Evolutionary conservation across 176 grass and related monocot genomes (phyloP).

Genomic region (Oryza brachyantha): DNA sequence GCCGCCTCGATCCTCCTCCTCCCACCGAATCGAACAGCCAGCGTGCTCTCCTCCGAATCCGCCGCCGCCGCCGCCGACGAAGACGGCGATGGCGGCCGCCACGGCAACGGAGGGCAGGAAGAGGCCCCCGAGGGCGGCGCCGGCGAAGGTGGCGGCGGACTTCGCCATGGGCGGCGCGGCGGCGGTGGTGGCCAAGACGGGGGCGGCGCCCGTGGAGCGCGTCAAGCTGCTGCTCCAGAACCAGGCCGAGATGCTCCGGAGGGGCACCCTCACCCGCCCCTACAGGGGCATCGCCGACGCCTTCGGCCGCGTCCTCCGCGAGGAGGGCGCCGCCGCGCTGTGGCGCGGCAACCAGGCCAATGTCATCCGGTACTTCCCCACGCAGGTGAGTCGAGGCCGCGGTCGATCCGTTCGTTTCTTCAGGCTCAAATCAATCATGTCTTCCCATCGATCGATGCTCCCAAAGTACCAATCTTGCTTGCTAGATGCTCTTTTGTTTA

Average conservation of each 20-base stretch:
- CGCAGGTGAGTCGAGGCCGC: too few relatives aligned
- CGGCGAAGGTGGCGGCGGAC: constrained; percentile 59
- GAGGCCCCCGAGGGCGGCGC: background rate
- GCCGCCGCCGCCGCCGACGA: too few relatives aligned
- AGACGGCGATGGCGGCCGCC: background rate
- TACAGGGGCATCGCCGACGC: constrained; percentile 62
- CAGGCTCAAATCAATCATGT: background rate
- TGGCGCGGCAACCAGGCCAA: constrained; percentile 96
- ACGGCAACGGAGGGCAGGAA: background rate
- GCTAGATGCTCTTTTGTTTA: background rate
- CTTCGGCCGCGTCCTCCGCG: constrained; percentile 69
- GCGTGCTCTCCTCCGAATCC: too few relatives aligned
- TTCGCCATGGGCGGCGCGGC: constrained; percentile 84
- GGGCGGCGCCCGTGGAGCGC: constrained; percentile 75
- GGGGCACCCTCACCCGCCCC: constrained; percentile 63
- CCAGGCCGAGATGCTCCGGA: constrained; percentile 78
- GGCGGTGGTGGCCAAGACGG: constrained; percentile 74
- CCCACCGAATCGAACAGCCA: background rate
- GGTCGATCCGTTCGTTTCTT: background rate
- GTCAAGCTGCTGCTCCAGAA: constrained; percentile 97
- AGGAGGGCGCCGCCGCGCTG: constrained; percentile 70
- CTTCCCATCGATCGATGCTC: background rate
- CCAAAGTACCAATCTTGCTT: background rate
- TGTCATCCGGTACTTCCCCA: constrained; percentile 94
- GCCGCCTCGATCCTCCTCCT: background rate